Conservation (phyloP, 805 yeast species). For the Pichia sporocuriosa region DNA sequence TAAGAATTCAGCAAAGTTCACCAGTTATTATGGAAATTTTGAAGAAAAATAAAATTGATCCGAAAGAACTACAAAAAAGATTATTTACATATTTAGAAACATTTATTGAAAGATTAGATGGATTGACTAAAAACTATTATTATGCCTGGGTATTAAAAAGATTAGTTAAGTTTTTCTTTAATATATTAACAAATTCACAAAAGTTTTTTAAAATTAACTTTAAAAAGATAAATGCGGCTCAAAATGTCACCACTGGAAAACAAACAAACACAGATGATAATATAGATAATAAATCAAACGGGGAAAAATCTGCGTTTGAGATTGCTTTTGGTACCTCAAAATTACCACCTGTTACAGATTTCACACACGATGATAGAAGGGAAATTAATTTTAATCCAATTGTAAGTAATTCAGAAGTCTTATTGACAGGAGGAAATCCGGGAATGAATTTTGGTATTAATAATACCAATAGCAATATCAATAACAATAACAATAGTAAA, state of each 20-base stretch:
- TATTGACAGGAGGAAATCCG: too few species aligned
- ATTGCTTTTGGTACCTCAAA: conserved; percentile 33
- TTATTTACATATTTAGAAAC: conserved; percentile 30
- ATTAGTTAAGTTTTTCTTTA: conserved; percentile 34
- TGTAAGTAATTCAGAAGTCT: conserved; percentile 6
- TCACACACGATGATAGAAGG: conserved; percentile 11
- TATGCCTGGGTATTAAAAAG: conserved; percentile 42
- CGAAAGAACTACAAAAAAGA: conserved; percentile 28
- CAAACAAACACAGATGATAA: conserved; percentile 11
- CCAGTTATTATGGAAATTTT: conserved; percentile 30
- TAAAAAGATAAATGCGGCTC: conserved; percentile 18
- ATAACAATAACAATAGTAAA: background rate
- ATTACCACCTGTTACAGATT: conserved; percentile 32
- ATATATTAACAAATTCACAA: conserved; percentile 30
- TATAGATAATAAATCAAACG: conserved; percentile 18
- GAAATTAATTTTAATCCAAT: conserved; percentile 8
- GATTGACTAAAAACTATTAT: conserved; percentile 34
- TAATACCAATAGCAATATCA: background rate
- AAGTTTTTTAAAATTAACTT: conserved; percentile 30
- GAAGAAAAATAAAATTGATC: conserved; percentile 29
- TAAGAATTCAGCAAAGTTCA: conserved; percentile 37
- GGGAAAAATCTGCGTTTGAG: conserved; percentile 24
- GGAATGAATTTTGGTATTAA: background rate
- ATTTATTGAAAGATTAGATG: conserved; percentile 31
- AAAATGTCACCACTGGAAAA: background rate